Conservation (phyloP, 2,329 filamentous ascomycete species). For the Pyrenophora teres region DNA sequence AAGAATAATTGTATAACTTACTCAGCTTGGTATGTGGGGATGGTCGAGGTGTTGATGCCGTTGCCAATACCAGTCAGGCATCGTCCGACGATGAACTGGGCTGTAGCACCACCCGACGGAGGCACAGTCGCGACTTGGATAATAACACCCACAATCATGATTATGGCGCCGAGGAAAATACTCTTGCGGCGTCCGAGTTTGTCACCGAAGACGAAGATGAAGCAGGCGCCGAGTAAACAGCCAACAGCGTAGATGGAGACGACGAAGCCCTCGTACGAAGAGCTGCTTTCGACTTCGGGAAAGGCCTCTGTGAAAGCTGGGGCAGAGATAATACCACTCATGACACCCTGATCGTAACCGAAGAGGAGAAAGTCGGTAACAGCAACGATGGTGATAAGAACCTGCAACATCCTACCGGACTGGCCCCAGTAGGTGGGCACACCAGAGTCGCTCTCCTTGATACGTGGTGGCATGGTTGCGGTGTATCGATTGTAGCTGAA, state of each 20-base stretch:
- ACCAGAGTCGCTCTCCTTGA: constrained; percentile 30
- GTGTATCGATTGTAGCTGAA: constrained; percentile 24
- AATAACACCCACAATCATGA: constrained; percentile 50
- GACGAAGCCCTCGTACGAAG: constrained; percentile 51
- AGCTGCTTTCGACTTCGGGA: constrained; percentile 46
- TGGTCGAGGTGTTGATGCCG: constrained; percentile 60
- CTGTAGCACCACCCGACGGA: constrained; percentile 38
- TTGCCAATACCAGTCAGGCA: constrained; percentile 59
- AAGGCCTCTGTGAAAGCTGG: constrained; percentile 43
- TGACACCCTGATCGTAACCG: constrained; percentile 54
- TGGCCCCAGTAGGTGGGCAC: constrained; percentile 39
- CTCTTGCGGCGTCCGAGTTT: constrained; percentile 50
- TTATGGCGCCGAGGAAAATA: constrained; percentile 49
- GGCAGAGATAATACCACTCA: constrained; percentile 50
- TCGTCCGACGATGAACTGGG: constrained; percentile 58
- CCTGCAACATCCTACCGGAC: constrained; percentile 37
- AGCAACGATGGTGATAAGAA: constrained; percentile 50
- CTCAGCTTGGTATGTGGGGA: constrained; percentile 59
- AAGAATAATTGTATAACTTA: constrained; percentile 20
- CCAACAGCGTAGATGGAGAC: constrained; percentile 59
- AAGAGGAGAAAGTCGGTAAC: constrained; percentile 55
- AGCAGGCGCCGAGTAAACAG: constrained; percentile 50
- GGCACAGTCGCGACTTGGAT: constrained; percentile 45
- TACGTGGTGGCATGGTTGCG: constrained; percentile 31
- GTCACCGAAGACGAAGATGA: constrained; percentile 47